These are phyloP conservation scores for Boletus reticuloceps DNA, from an alignment of 768 basidiomycete species.

Conservation along the genomic window DNA sequence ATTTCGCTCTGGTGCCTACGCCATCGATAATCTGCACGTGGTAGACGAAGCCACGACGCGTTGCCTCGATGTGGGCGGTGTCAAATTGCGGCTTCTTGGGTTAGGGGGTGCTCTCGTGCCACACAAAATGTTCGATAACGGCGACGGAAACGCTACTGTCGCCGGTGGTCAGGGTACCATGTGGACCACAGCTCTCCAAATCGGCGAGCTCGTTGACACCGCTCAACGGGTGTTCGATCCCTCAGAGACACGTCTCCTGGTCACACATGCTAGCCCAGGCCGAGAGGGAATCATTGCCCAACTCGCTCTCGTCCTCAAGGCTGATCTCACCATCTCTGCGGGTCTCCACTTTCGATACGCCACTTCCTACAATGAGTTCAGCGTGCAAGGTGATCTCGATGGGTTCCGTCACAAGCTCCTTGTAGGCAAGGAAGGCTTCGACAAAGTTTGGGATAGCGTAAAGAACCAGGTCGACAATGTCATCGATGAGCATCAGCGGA, in stretches of 20 bases:
- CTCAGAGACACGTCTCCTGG: slow-evolving; percentile 88
- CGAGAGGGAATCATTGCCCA: slow-evolving; percentile 92
- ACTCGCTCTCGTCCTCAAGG: slow-evolving; percentile 86
- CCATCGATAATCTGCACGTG: slow-evolving; percentile 86
- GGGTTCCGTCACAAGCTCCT: slow-evolving; percentile 79
- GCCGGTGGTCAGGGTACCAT: slow-evolving; percentile 98
- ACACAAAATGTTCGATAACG: slow-evolving; percentile 94
- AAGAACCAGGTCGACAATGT: slow-evolving; percentile 88
- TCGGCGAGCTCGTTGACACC: slow-evolving; percentile 97
- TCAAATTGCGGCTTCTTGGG: slow-evolving; percentile 92
- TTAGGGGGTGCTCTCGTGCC: slow-evolving; percentile 93
- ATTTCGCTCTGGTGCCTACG: slow-evolving; percentile 78
- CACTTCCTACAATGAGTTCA: slow-evolving; percentile 95
- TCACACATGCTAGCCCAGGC: slow-evolving; percentile 91
- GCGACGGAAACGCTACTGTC: slow-evolving; percentile 93
- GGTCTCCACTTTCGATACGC: slow-evolving; percentile 98
- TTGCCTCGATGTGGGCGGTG: slow-evolving; percentile 85
- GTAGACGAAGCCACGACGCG: slow-evolving; percentile 96
- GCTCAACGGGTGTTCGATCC: slow-evolving; percentile 92
- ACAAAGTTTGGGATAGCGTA: slow-evolving; percentile 94
- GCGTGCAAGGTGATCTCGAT: slow-evolving; percentile 86
- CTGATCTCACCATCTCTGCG: slow-evolving; percentile 90
- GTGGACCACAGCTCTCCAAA: slow-evolving; percentile 97
- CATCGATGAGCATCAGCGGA: slow-evolving; percentile 86
- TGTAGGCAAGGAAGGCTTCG: slow-evolving; percentile 77